Conservation (phyloP, 371 early-diverging fungal genomes). For the Coemansia sp. region DNA sequence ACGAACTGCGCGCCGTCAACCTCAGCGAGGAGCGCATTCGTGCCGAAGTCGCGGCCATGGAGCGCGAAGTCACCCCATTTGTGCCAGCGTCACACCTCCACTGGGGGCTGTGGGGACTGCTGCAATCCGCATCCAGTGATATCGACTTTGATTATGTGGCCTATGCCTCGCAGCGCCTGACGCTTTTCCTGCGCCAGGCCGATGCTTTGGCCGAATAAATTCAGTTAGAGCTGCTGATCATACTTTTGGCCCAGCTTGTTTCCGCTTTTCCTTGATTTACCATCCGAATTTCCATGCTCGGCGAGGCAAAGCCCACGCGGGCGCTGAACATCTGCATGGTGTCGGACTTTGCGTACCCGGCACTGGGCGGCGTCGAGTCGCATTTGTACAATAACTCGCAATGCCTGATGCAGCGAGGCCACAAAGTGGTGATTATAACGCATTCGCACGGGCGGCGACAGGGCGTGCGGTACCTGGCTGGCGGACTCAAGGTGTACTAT, state of each 20-base stretch:
- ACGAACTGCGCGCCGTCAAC: conserved; percentile 24
- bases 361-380: conserved; percentile 98
- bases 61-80: conserved; percentile 55
- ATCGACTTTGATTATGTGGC: conserved; percentile 82
- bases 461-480: conserved; percentile 90
- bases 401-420: conserved; percentile 86
- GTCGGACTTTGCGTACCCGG: conserved; percentile 98
- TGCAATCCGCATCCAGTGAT: conserved; percentile 74
- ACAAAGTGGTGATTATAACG: conserved; percentile 90
- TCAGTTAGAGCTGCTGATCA: neutral
- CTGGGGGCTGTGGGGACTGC: conserved; percentile 84
- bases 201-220: neutral
- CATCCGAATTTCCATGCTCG: neutral
- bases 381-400: conserved; percentile 95
- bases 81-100: conserved; percentile 67
- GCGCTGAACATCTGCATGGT: conserved; percentile 61
- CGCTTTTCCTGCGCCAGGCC: conserved; percentile 47
- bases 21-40: conserved; percentile 36
- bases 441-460: conserved; percentile 84
- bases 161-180: conserved; percentile 67
- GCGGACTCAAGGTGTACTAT: conserved; percentile 98
- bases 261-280: neutral
- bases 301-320: conserved; percentile 4
- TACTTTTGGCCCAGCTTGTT: neutral
- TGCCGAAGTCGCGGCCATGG: conserved; percentile 24